A percentile compares a stretch with the other conserved stretches of the same genome.
Evolutionary conservation across 1,284 basidiomycete species (phyloP).

Genomic region (Leccinum subfulvum): DNA sequence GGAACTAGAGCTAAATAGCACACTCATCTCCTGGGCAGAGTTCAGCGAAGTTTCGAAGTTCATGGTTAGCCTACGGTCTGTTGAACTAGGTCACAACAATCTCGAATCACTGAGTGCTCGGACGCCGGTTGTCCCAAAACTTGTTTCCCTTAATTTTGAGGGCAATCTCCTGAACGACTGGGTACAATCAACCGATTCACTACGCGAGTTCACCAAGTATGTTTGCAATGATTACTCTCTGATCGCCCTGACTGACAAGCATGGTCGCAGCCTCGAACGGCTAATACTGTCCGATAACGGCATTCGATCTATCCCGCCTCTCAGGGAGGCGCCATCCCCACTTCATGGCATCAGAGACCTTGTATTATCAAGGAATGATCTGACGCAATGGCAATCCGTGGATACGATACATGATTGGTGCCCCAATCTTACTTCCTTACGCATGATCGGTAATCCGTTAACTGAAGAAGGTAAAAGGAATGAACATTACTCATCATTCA

Average conservation of each 20-base stretch:
- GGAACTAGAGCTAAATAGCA: conserved; percentile 77
- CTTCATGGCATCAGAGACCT: conserved; percentile 52
- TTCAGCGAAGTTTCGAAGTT: conserved; percentile 50
- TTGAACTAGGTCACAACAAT: conserved; percentile 81
- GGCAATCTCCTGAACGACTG: conserved; percentile 68
- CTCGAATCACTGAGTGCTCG: conserved; percentile 41
- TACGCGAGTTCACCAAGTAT: conserved; percentile 53
- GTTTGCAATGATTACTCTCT: conserved; percentile 21
- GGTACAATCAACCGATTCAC: conserved; percentile 47
- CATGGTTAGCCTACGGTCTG: conserved; percentile 60
- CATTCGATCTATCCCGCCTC: conserved; percentile 50
- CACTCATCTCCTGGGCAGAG: conserved; percentile 69
- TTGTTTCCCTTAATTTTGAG: conserved; percentile 73
- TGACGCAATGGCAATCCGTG: conserved; percentile 66
- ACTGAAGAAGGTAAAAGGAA: conserved; percentile 42
- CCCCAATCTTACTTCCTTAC: conserved; percentile 58
- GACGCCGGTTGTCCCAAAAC: conserved; percentile 27
- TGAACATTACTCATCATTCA: conserved; percentile 2
- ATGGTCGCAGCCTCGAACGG: conserved; percentile 36
- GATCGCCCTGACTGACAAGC: conserved; percentile 12
- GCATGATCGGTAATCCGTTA: conserved; percentile 62
- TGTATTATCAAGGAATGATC: conserved; percentile 60
- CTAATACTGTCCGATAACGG: conserved; percentile 71
- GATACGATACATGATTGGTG: conserved; percentile 70
- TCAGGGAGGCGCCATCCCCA: conserved; percentile 24